A percentile compares a stretch with the other conserved stretches of the same genome.
Conservation (phyloP, 495 filamentous ascomycete species). For the Penicillium samsonianum region DNA sequence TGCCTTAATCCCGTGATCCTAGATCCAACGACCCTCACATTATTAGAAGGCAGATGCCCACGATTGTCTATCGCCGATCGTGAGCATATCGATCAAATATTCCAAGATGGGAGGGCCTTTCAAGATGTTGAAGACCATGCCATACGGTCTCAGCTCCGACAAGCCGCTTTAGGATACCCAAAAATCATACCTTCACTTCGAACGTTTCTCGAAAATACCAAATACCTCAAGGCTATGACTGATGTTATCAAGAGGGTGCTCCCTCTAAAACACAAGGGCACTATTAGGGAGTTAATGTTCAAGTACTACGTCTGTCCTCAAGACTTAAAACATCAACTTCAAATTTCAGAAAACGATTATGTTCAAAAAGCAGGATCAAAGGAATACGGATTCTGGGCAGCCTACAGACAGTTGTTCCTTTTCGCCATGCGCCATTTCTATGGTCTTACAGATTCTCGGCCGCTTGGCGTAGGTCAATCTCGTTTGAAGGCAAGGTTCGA, state of each 20-base stretch:
- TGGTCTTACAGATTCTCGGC: constrained; percentile 12
- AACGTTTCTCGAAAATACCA: constrained; percentile 33
- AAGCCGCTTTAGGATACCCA: constrained; percentile 15
- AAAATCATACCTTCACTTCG: constrained; percentile 28
- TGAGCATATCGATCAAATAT: constrained; percentile 14
- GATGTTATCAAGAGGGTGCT: constrained; percentile 30
- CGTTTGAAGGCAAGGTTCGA: background rate
- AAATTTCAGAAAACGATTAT: constrained; percentile 16
- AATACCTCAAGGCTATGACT: constrained; percentile 30
- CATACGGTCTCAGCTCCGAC: constrained; percentile 10
- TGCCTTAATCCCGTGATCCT: constrained; percentile 8
- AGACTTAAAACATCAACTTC: background rate
- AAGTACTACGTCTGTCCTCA: constrained; percentile 10
- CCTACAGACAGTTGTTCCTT: constrained; percentile 27
- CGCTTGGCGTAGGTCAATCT: constrained; percentile 5
- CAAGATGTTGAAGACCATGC: constrained; percentile 9
- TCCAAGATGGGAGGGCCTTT: constrained; percentile 18
- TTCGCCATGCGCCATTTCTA: constrained; percentile 27
- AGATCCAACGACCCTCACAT: constrained; percentile 18
- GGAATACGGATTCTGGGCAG: constrained; percentile 15
- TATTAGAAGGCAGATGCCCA: constrained; percentile 24
- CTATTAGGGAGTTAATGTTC: constrained; percentile 19
- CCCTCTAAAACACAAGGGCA: constrained; percentile 21
- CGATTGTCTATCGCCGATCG: constrained; percentile 21
- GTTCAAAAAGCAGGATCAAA: background rate